Conservation (phyloP, 1,284 basidiomycete species). For the Ustilago nuda region DNA sequence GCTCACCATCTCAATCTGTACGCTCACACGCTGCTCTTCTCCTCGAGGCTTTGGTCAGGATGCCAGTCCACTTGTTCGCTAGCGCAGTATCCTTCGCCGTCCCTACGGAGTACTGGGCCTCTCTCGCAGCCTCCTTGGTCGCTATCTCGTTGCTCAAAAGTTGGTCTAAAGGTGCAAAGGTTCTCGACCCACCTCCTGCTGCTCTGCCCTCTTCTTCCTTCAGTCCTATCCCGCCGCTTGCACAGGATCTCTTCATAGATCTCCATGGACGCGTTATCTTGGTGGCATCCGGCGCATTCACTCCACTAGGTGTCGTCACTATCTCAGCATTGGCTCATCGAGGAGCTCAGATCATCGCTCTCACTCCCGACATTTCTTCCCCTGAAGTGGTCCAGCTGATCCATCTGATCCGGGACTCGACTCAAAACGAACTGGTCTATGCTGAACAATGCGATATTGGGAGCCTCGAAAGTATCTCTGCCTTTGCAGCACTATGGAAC, state of each 20-base stretch:
- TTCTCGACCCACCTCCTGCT: constrained; percentile 36
- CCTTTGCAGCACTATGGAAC: constrained; percentile 59
- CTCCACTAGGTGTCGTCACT: constrained; percentile 57
- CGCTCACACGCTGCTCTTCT: background rate
- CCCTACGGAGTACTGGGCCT: constrained; percentile 52
- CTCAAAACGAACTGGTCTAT: constrained; percentile 58
- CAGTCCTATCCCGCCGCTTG: background rate
- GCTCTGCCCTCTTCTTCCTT: constrained; percentile 7
- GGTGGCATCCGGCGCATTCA: constrained; percentile 55
- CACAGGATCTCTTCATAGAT: constrained; percentile 22
- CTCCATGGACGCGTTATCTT: constrained; percentile 54
- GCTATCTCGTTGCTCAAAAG: constrained; percentile 48
- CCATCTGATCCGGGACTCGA: constrained; percentile 58
- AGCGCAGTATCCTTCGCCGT: constrained; percentile 30
- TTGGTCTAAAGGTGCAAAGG: constrained; percentile 52
- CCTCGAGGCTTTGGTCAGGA: constrained; percentile 5
- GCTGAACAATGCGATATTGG: constrained; percentile 64
- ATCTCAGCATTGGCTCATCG: constrained; percentile 56
- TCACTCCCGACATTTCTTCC: constrained; percentile 37
- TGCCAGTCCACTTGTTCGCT: constrained; percentile 55
- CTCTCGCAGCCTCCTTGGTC: constrained; percentile 27
- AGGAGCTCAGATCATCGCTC: constrained; percentile 61
- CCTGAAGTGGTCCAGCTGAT: constrained; percentile 52
- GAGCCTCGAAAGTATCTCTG: constrained; percentile 37
- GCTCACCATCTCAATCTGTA: background rate